Conservation (phyloP, 2,329 filamentous ascomycete species). For the Hypoxylon sp. region DNA sequence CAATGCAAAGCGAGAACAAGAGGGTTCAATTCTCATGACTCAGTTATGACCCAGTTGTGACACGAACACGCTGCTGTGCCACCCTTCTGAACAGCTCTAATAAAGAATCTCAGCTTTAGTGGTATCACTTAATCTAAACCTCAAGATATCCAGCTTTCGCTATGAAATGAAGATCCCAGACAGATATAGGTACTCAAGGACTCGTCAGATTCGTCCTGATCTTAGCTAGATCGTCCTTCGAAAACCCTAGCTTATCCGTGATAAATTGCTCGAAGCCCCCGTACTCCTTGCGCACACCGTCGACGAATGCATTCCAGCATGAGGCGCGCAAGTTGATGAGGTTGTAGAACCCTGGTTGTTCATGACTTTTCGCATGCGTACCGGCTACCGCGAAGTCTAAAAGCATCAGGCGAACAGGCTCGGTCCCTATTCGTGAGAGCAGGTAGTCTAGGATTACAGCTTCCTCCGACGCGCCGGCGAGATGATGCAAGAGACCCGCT, state of each 20-base stretch:
- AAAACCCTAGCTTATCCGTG: conserved; percentile 60
- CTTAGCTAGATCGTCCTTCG: conserved; percentile 58
- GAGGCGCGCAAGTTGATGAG: conserved; percentile 59
- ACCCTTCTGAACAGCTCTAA: neutral
- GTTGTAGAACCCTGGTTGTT: conserved; percentile 64
- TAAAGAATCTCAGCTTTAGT: neutral
- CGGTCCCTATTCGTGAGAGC: conserved; percentile 66
- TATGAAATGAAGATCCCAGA: neutral
- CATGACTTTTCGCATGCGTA: conserved; percentile 53
- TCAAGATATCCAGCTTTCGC: conserved; percentile 9
- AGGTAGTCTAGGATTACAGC: conserved; percentile 64
- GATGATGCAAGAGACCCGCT: conserved; percentile 63
- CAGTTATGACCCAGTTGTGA: neutral
- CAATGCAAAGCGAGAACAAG: neutral
- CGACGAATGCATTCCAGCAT: conserved; percentile 62
- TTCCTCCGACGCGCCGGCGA: conserved; percentile 62
- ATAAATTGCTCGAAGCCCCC: conserved; percentile 66
- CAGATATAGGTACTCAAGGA: conserved; percentile 17
- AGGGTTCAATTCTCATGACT: neutral
- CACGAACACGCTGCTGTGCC: neutral
- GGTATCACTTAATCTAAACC: conserved; percentile 16
- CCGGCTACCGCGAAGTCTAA: conserved; percentile 58
- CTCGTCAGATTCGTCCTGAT: conserved; percentile 62
- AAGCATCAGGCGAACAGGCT: conserved; percentile 64
- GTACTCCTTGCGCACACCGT: conserved; percentile 59